Percentiles rank a stretch among this genome's conserved stretches.
phyloP scores from a whole-genome alignment of 495 filamentous ascomycete species.

The Annulohypoxylon stygium region DNA sequence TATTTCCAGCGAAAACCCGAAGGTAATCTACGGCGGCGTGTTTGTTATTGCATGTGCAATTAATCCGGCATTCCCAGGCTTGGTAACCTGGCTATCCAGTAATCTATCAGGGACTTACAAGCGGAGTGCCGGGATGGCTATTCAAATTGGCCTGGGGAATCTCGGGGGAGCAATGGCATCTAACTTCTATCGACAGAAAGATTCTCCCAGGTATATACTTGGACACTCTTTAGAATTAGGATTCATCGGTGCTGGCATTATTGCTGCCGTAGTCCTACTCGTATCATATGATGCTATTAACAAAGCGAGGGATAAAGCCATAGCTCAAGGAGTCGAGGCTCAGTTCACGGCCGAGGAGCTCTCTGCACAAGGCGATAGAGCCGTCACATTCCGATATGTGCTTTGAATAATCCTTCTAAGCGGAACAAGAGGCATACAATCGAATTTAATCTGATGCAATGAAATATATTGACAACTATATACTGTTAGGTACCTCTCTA shows the following conservation, averaged over 20 bases:
- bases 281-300: conserved; percentile 72
- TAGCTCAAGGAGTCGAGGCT: conserved; percentile 60
- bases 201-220: conserved; percentile 73
- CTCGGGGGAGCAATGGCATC: conserved; percentile 79
- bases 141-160: conserved; percentile 81
- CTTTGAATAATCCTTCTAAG: conserved; percentile 11
- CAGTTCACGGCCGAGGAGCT: conserved; percentile 66
- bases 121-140: conserved; percentile 77
- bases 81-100: conserved; percentile 78
- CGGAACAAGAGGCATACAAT: background rate
- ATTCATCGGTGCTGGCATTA: conserved; percentile 72
- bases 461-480: background rate
- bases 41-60: conserved; percentile 77
- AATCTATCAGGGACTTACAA: conserved; percentile 81
- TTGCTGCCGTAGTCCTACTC: conserved; percentile 68
- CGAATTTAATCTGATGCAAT: background rate
- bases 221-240: conserved; percentile 78
- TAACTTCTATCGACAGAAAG: conserved; percentile 78
- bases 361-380: conserved; percentile 72
- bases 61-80: conserved; percentile 73
- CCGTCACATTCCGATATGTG: conserved; percentile 75
- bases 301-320: conserved; percentile 63
- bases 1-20: conserved; percentile 64
- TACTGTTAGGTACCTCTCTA: background rate
- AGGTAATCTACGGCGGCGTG: conserved; percentile 78